Evolutionary conservation across 164 flowering plant genomes (phyloP).

Genomic region (Umbellularia californica): DNA sequence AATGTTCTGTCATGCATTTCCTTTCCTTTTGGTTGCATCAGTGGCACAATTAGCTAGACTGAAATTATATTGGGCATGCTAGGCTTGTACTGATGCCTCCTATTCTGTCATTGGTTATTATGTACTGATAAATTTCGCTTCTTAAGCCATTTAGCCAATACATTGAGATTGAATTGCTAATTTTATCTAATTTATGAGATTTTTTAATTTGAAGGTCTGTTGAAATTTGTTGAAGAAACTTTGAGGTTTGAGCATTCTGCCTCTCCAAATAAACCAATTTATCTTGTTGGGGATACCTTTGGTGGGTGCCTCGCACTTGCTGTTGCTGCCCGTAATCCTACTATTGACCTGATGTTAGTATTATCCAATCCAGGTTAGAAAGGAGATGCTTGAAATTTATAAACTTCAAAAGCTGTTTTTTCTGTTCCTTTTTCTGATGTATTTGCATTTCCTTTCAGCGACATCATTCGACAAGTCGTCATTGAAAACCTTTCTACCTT

Average conservation of each 20-base stretch:
- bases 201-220: constrained; percentile 42
- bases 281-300: constrained; percentile 88
- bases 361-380: constrained; percentile 78
- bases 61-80: not conserved
- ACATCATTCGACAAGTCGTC: constrained; percentile 72
- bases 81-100: not conserved
- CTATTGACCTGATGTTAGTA: constrained; percentile 69
- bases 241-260: constrained; percentile 58
- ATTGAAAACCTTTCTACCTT: constrained; percentile 61
- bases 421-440: not conserved
- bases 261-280: constrained; percentile 72
- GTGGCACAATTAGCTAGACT: not conserved
- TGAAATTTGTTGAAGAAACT: constrained; percentile 58
- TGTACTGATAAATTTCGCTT: not conserved
- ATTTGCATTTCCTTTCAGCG: constrained; percentile 34
- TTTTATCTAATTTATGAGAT: not conserved
- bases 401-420: not conserved
- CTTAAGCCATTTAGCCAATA: not conserved
- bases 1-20: not conserved
- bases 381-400: not conserved
- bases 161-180: not conserved
- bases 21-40: not conserved
- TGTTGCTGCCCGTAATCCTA: constrained; percentile 85
- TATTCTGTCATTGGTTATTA: not conserved
- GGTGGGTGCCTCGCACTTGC: constrained; percentile 96